Evolutionary conservation across 129 eudicot genomes (phyloP).

Genomic region (Cynara cardunculus): DNA sequence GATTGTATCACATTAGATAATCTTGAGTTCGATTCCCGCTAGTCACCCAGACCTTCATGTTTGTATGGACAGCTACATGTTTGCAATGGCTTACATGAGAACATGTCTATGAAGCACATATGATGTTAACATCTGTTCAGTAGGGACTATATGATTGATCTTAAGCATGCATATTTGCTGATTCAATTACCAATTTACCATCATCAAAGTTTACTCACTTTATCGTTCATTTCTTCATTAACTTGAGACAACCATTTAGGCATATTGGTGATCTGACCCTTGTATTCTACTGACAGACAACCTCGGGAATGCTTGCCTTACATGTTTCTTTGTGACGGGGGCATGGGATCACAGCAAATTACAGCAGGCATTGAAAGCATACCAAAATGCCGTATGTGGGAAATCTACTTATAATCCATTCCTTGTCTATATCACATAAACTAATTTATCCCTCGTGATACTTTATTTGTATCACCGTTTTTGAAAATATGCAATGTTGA

Average conservation of each 20-base stretch:
- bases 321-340: slow-evolving; percentile 87
- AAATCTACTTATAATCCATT: neutral
- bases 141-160: neutral
- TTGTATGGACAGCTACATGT: neutral
- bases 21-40: no score
- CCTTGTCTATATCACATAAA: neutral
- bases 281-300: slow-evolving; percentile 54
- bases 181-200: neutral
- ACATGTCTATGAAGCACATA: neutral
- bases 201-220: neutral
- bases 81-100: neutral
- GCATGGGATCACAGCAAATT: slow-evolving; percentile 88
- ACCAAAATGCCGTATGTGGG: slow-evolving; percentile 86
- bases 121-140: neutral
- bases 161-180: neutral
- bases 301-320: slow-evolving; percentile 95
- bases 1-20: no score
- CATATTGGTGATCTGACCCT: slow-evolving; percentile 5
- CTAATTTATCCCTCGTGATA: neutral
- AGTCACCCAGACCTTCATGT: no score
- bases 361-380: slow-evolving; percentile 81
- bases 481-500: neutral
- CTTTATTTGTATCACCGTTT: neutral
- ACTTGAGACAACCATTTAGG: neutral
- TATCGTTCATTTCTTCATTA: neutral